A percentile compares a stretch with the other conserved stretches of the same genome.
phyloP scores from a whole-genome alignment of 2,329 filamentous ascomycete species.

The Periconia digitata region DNA sequence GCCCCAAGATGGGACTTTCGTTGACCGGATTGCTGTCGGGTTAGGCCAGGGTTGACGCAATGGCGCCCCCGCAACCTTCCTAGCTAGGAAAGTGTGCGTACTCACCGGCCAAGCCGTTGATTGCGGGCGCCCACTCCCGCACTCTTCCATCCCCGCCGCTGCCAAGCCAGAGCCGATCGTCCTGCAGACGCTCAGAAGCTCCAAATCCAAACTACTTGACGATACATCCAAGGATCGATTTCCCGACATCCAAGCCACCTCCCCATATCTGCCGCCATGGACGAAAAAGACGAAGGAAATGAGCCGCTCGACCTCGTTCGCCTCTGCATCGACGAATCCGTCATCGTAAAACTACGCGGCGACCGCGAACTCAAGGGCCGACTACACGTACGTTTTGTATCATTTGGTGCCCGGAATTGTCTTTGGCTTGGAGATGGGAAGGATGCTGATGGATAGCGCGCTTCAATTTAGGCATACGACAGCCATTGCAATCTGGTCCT shows the following conservation, averaged over 20 bases:
- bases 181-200: slow-evolving; percentile 19
- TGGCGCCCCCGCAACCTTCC: neutral
- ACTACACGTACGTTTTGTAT: slow-evolving; percentile 68
- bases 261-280: slow-evolving; percentile 60
- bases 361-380: slow-evolving; percentile 94
- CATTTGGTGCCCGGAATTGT: neutral
- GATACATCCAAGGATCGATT: slow-evolving; percentile 1
- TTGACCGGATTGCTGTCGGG: slow-evolving; percentile 7
- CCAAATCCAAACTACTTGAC: slow-evolving; percentile 1
- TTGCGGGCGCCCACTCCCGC: slow-evolving; percentile 1
- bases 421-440: neutral
- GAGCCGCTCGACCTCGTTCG: slow-evolving; percentile 96
- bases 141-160: slow-evolving; percentile 6
- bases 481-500: slow-evolving; percentile 97
- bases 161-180: slow-evolving; percentile 18
- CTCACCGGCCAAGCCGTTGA: slow-evolving; percentile 10
- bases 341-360: slow-evolving; percentile 95
- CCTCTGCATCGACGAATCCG: slow-evolving; percentile 89
- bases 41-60: slow-evolving; percentile 17
- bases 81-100: neutral
- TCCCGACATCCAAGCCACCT: neutral
- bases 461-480: slow-evolving; percentile 98
- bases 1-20: neutral
- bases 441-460: slow-evolving; percentile 1
- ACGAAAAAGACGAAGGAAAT: slow-evolving; percentile 75